Conservation (phyloP, 2,329 filamentous ascomycete genomes). For the Trichoderma koningii region DNA sequence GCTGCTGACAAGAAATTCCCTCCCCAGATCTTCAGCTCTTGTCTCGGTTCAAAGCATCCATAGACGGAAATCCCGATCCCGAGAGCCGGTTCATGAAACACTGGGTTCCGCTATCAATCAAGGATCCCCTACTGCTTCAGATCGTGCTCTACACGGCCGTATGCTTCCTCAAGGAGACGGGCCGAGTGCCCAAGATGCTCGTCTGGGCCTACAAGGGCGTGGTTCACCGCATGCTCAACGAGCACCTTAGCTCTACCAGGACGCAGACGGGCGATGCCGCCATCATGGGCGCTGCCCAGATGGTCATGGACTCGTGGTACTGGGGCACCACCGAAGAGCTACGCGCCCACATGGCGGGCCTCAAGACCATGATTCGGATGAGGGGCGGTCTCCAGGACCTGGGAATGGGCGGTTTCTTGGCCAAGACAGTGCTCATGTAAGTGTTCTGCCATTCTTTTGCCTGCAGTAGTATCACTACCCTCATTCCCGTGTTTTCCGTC, state of each 20-base stretch:
- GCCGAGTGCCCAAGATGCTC: constrained; percentile 48
- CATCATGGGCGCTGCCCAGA: constrained; percentile 51
- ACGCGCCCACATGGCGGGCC: constrained; percentile 49
- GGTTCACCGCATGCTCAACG: constrained; percentile 50
- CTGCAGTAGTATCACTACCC: neutral
- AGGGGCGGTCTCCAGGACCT: constrained; percentile 50
- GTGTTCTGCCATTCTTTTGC: constrained; percentile 29
- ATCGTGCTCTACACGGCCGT: constrained; percentile 54
- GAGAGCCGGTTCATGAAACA: constrained; percentile 50
- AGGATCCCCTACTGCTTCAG: constrained; percentile 52
- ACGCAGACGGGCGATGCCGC: constrained; percentile 48
- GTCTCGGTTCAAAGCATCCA: constrained; percentile 53
- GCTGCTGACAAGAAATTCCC: neutral
- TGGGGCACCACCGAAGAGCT: constrained; percentile 52
- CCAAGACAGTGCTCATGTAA: constrained; percentile 53
- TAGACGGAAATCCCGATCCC: constrained; percentile 51
- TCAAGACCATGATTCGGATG: constrained; percentile 51
- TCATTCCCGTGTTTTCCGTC: neutral
- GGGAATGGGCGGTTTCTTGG: constrained; percentile 50
- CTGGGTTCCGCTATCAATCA: constrained; percentile 51
- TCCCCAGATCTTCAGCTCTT: constrained; percentile 50
- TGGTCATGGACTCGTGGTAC: constrained; percentile 57
- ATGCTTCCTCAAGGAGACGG: constrained; percentile 54
- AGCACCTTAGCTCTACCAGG: constrained; percentile 44
- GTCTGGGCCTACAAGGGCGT: constrained; percentile 48